Conservation (phyloP, 1,284 basidiomycete genomes). For the Cerioporus squamosus region DNA sequence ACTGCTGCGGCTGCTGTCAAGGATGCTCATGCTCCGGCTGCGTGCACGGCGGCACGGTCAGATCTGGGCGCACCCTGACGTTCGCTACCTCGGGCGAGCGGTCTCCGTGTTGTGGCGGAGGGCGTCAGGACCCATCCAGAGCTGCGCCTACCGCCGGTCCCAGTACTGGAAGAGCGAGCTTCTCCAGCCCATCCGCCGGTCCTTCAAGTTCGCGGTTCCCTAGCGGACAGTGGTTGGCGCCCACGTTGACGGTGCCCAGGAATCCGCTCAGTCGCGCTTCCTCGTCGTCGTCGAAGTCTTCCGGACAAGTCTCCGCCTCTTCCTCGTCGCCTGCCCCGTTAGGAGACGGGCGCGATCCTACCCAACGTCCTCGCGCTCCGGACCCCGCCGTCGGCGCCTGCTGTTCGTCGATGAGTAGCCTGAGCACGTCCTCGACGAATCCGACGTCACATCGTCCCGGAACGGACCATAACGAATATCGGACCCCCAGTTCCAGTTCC, state of each 20-base stretch:
- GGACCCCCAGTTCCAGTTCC: background rate
- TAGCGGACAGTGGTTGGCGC: constrained; percentile 4
- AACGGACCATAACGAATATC: constrained; percentile 14
- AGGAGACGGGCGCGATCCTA: background rate
- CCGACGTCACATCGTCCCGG: background rate
- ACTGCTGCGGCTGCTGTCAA: constrained; percentile 39
- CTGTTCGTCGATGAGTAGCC: constrained; percentile 14
- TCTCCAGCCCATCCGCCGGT: background rate
- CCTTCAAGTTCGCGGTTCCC: background rate
- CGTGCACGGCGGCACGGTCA: constrained; percentile 18
- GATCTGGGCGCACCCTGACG: constrained; percentile 26
- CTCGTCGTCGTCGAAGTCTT: constrained; percentile 25
- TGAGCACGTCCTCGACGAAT: background rate
- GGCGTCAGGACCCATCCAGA: too few relatives aligned
- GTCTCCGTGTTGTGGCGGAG: constrained; percentile 29
- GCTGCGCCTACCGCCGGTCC: background rate
- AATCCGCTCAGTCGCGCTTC: constrained; percentile 25
- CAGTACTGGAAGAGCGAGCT: background rate
- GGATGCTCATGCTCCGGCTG: constrained; percentile 36
- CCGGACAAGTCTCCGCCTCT: constrained; percentile 8
- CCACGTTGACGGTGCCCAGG: constrained; percentile 19
- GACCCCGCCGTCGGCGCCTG: constrained; percentile 9
- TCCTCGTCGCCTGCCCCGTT: constrained; percentile 13
- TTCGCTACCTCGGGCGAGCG: constrained; percentile 38
- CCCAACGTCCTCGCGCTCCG: background rate